A percentile compares a stretch with the other conserved stretches of the same genome.
Conservation (phyloP, 2,329 filamentous ascomycete genomes). For the Penicillium sp. region DNA sequence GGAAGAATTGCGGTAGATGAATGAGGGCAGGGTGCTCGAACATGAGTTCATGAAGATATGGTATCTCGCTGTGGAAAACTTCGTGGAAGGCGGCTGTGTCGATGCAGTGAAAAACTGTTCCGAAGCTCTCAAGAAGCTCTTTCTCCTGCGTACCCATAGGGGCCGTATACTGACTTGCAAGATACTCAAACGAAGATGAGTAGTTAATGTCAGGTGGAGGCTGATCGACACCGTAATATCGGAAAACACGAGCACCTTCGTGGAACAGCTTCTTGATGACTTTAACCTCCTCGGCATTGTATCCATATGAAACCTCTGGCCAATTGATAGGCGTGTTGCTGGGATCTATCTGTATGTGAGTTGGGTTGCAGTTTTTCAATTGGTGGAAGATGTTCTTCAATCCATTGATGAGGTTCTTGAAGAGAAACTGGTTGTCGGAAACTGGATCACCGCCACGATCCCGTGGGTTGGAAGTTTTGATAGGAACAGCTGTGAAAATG, state of each 20-base stretch:
- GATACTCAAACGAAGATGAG: slow-evolving; percentile 80
- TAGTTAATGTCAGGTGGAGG: slow-evolving; percentile 67
- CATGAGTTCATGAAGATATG: slow-evolving; percentile 94
- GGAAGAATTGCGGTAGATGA: slow-evolving; percentile 95
- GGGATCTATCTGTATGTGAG: slow-evolving; percentile 64
- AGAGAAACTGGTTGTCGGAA: slow-evolving; percentile 94
- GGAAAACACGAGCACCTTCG: slow-evolving; percentile 92
- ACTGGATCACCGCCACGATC: slow-evolving; percentile 88
- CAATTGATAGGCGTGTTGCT: slow-evolving; percentile 81
- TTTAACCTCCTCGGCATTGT: slow-evolving; percentile 93
- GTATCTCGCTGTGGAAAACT: slow-evolving; percentile 96
- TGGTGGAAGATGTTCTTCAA: slow-evolving; percentile 97
- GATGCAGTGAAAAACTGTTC: slow-evolving; percentile 96
- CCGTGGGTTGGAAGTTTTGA: slow-evolving; percentile 87
- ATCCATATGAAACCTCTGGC: slow-evolving; percentile 93
- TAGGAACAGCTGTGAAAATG: slow-evolving; percentile 93
- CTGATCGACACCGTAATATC: slow-evolving; percentile 92
- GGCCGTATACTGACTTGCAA: slow-evolving; percentile 92
- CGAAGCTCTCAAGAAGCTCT: slow-evolving; percentile 93
- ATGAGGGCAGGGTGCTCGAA: slow-evolving; percentile 92
- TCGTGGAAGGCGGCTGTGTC: slow-evolving; percentile 98
- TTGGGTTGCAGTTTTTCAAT: slow-evolving; percentile 80
- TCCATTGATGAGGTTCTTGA: slow-evolving; percentile 92
- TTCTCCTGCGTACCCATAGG: slow-evolving; percentile 96
- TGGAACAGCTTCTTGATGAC: slow-evolving; percentile 97